Percentiles rank a stretch among this genome's conserved stretches.
phyloP scores from a whole-genome alignment of 2,329 filamentous ascomycete genomes.

The Xylariaceae sp. region DNA sequence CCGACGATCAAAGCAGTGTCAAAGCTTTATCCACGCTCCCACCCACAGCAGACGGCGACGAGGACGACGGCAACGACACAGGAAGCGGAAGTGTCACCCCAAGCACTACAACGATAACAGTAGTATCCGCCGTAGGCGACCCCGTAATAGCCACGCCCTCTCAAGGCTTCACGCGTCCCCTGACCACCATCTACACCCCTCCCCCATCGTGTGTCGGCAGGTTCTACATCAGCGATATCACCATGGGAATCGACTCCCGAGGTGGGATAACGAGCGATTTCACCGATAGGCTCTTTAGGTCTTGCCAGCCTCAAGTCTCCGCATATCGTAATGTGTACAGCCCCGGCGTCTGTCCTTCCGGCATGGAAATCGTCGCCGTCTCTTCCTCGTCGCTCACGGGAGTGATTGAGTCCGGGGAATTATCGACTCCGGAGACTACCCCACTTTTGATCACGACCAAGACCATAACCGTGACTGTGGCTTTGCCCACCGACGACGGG shows the following conservation, averaged over 20 bases:
- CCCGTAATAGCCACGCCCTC: neutral
- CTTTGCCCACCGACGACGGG: no score
- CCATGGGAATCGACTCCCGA: neutral
- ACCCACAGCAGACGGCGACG: no score
- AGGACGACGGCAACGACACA: no score
- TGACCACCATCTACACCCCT: constrained; percentile 11
- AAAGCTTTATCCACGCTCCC: no score
- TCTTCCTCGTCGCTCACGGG: neutral
- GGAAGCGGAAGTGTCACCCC: no score
- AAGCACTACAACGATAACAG: no score
- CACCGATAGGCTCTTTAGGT: constrained; percentile 2
- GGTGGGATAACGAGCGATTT: constrained; percentile 4
- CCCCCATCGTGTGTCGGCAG: neutral
- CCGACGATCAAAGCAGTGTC: no score
- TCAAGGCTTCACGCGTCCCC: neutral
- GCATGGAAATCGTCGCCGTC: constrained; percentile 4
- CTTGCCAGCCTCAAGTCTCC: constrained; percentile 2
- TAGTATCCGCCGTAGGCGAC: neutral
- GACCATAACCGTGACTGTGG: no score
- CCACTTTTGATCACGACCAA: no score
- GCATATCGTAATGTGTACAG: constrained; percentile 3
- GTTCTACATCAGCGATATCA: constrained; percentile 1
- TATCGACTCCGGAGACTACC: no score
- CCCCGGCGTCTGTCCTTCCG: constrained; percentile 4
- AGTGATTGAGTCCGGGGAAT: neutral